A percentile compares a stretch with the other conserved stretches of the same genome.
Evolutionary conservation across 345 rosid species (phyloP).

Genomic region (Pistacia integerrima): DNA sequence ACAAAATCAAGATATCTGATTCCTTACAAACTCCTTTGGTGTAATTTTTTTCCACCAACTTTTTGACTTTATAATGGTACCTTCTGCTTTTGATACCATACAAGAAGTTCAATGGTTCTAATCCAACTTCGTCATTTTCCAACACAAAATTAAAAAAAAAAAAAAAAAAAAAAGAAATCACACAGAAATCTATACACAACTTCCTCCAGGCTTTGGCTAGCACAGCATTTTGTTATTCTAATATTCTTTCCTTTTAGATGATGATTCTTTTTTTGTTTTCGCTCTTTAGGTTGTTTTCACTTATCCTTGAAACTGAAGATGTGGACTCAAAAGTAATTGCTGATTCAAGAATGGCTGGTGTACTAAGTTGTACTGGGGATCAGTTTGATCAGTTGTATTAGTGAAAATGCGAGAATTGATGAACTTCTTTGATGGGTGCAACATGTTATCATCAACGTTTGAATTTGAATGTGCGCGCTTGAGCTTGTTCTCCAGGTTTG

Average conservation of each 20-base stretch:
- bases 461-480: constrained; percentile 51
- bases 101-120: constrained; percentile 27
- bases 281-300: constrained; percentile 6
- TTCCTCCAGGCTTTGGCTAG: constrained; percentile 4
- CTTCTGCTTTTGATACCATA: constrained; percentile 25
- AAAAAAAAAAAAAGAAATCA: neutral
- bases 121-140: constrained; percentile 21
- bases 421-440: constrained; percentile 49
- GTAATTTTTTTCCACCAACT: constrained; percentile 17
- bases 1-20: constrained; percentile 25
- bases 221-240: constrained; percentile 14
- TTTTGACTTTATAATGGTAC: constrained; percentile 25
- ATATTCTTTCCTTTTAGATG: neutral
- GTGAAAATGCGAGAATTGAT: constrained; percentile 49
- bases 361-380: constrained; percentile 44
- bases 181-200: constrained; percentile 24
- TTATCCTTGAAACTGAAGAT: constrained; percentile 59
- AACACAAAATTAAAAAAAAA: neutral
- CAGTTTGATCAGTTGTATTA: constrained; percentile 41
- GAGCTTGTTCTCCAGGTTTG: constrained; percentile 38
- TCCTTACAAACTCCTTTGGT: constrained; percentile 10
- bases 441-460: constrained; percentile 39
- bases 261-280: neutral
- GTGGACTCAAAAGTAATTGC: constrained; percentile 51
- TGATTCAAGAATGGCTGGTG: constrained; percentile 54